Evolutionary conservation across 202 grass and related monocot genomes (phyloP), one percentile per base, ranked within the genome.

Genomic region (Panicum virgatum): DNA sequence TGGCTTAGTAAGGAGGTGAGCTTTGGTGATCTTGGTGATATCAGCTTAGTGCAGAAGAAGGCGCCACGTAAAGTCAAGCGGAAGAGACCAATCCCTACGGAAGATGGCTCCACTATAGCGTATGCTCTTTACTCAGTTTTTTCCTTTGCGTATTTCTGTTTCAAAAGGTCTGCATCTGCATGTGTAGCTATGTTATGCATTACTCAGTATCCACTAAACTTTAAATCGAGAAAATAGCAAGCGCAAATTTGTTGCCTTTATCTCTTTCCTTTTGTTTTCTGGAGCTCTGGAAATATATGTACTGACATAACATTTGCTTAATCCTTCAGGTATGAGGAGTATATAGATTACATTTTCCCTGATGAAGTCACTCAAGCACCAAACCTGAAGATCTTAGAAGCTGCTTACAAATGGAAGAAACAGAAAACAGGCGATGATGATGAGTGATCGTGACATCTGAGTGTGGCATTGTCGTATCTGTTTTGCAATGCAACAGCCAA

Each of bases 331-430:
- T 95, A 90, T 6, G 96, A 98, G 90, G 96, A 95, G 62, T 98
- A 95, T 47, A 90, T 93, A 12, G 92, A 96, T 54, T 96, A 98
- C 59, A 91, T 93, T 81, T 98, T 98, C 82, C 90, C 96, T 64
- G 90, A 98, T 16, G 96, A 98, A 40, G 90, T 98, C 20, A 83
- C 89, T 12, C 59, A 83, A 79, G 90, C 92, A 5, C 96, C 96
- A 19, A 95, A 93, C 59, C 53, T 94, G n/a, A 96, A 98, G 80
- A 92, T 98, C 62, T 11, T 94, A 14, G 95, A 94, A 79, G 92
- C 92, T 32, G 95, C 92, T 22, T 98, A 98, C 78, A 91, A 90
- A 43, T 98, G 96, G 92, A 98, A 98, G 78, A 93, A 89, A 58
- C 96, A 93, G 50, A 98, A 90, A 34, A 51, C 70, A 14, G 73